Evolutionary conservation across 371 early-diverging fungal species (phyloP).

Genomic region (Mucor velutinosus): DNA sequence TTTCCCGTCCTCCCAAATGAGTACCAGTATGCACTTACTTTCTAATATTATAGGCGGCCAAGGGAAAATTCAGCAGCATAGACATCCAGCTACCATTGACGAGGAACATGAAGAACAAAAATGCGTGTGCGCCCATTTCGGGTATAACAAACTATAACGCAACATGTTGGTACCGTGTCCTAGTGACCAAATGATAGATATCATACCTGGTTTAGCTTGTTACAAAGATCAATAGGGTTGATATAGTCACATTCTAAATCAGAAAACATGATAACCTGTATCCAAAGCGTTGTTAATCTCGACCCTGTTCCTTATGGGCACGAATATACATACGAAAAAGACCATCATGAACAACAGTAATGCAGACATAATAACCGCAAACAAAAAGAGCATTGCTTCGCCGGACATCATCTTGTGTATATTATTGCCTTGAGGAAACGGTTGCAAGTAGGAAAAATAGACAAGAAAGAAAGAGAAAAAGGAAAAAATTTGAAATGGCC

Average conservation of each 20-base stretch:
- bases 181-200: background rate
- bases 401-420: conserved; percentile 58
- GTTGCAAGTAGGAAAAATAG: conserved; percentile 6
- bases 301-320: background rate
- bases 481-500: background rate
- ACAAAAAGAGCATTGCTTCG: conserved; percentile 83
- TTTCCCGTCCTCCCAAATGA: background rate
- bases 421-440: background rate
- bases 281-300: background rate
- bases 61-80: conserved; percentile 81
- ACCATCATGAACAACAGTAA: conserved; percentile 91
- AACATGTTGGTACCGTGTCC: background rate
- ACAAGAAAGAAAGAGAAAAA: conserved; percentile 2
- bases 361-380: conserved; percentile 90
- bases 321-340: conserved; percentile 75
- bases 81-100: conserved; percentile 89
- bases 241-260: conserved; percentile 97
- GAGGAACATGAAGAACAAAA: conserved; percentile 82
- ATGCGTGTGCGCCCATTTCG: conserved; percentile 84
- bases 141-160: conserved; percentile 86
- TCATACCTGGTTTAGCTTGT: conserved; percentile 89
- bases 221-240: conserved; percentile 97
- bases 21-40: conserved; percentile 61
- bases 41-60: conserved; percentile 81
- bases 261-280: conserved; percentile 89